Evolutionary conservation across 805 yeast genomes (phyloP), one percentile per base, ranked within the genome.

Genomic region (Tetrapisispora pingtungensis): DNA sequence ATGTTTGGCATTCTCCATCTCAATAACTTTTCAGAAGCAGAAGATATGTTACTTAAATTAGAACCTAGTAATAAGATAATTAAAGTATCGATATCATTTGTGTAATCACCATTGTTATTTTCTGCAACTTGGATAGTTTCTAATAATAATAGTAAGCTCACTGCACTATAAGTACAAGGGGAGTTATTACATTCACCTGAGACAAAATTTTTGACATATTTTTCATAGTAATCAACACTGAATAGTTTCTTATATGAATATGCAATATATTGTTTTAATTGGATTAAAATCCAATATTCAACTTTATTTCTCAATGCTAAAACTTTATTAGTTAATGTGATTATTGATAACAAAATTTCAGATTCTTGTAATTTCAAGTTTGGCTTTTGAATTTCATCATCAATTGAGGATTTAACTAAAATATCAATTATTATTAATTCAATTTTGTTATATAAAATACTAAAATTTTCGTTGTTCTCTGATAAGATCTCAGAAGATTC

Each of bases 1-100:
- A 77, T 62, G 0, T 53, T 46, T 1, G 52, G 43, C 24, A 71
- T 66, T 61, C 78, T 72, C 87, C 86, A 81, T 48, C 80, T 71
- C 15, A 78, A 54, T 33, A 59, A 20, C 33, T 51, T 49, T 3
- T 58, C 50, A 33, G 54, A 38, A 6, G 46, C 32, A 1, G 28
- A 24, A 4, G 58, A 49, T 14, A 58, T 34, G 5, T 26, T 33
- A 41, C 53, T 58, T 4, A 48, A 43, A 10, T 55, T 49, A 28
- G 55, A 52, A 24, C 48, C 52, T 27, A 57, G 36, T 15, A 59
- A 46, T 8, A 46, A 20, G n/a, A 61, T 28, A 12, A 58, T 22
- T 15, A 53, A 32, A 5, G 34, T 46, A 37, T 57, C 57, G 17
- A 54, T 36, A 7, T 40, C 32, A 10, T 18, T 20, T 26, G 33